Evolutionary conservation across 768 basidiomycete species (phyloP).

Genomic region (Lentinula guzmanii): DNA sequence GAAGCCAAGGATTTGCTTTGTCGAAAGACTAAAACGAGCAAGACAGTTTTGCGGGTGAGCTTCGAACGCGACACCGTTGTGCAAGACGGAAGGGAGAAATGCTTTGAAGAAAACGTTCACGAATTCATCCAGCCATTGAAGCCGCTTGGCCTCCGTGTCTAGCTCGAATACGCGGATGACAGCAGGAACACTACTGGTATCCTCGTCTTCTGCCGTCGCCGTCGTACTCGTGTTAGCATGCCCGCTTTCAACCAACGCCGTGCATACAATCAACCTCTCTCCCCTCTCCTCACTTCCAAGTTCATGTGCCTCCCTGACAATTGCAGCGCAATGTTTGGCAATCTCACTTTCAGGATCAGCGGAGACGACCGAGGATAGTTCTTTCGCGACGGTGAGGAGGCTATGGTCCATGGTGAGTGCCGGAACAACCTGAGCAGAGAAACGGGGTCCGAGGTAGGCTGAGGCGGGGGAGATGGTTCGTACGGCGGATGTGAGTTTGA

Average conservation of each 20-base stretch:
- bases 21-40: slow-evolving; percentile 42
- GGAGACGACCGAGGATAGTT: slow-evolving; percentile 49
- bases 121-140: slow-evolving; percentile 49
- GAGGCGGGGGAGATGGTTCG: slow-evolving; percentile 57
- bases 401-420: slow-evolving; percentile 39
- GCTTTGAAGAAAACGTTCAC: slow-evolving; percentile 45
- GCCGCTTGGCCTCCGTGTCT: slow-evolving; percentile 42
- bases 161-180: slow-evolving; percentile 46
- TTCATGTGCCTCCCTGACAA: slow-evolving; percentile 49
- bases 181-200: slow-evolving; percentile 28
- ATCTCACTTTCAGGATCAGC: slow-evolving; percentile 40
- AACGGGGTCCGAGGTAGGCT: slow-evolving; percentile 50
- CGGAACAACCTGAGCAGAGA: slow-evolving; percentile 47
- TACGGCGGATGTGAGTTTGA: slow-evolving; percentile 52
- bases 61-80: slow-evolving; percentile 55
- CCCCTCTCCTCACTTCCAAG: slow-evolving; percentile 38
- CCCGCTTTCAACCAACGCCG: slow-evolving; percentile 49
- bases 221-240: slow-evolving; percentile 25
- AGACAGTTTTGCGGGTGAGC: slow-evolving; percentile 58
- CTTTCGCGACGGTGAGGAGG: slow-evolving; percentile 48
- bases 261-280: slow-evolving; percentile 51
- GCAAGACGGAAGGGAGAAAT: slow-evolving; percentile 46
- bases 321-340: slow-evolving; percentile 48
- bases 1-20: slow-evolving; percentile 47
- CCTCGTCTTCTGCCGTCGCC: slow-evolving; percentile 21